A percentile compares a stretch with the other conserved stretches of the same genome.
phyloP scores from a whole-genome alignment of 2,329 filamentous ascomycete species.

The Fusarium sp. region DNA sequence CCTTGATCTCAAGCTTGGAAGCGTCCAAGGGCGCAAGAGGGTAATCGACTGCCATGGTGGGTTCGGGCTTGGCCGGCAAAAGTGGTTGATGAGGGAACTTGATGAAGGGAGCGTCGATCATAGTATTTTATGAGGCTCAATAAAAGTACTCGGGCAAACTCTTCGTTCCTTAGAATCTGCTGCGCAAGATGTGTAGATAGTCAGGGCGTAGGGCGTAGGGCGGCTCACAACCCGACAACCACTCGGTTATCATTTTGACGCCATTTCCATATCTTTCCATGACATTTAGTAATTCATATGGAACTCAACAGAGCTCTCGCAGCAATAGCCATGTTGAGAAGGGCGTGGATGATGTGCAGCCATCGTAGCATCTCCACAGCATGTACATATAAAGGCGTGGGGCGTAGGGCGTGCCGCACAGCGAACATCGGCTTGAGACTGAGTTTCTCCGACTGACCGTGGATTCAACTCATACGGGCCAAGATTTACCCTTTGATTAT shows the following conservation, averaged over 20 bases:
- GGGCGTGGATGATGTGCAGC: neutral
- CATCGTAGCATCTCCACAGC: neutral
- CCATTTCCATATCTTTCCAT: neutral
- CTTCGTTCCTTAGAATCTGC: no score
- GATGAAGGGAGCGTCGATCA: no score
- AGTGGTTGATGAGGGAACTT: neutral
- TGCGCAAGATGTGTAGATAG: neutral
- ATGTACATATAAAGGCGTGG: neutral
- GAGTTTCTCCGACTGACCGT: neutral
- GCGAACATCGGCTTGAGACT: neutral
- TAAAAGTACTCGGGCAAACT: neutral
- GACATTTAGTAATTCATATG: neutral
- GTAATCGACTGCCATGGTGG: neutral
- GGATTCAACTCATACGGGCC: neutral
- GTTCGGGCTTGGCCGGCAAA: neutral
- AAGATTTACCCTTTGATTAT: no score
- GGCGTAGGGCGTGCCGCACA: neutral
- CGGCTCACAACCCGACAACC: neutral
- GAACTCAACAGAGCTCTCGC: accelerated
- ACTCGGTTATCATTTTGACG: neutral
- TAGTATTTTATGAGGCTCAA: neutral
- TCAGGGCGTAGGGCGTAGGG: neutral
- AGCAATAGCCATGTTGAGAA: neutral
- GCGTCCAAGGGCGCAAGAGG: neutral
- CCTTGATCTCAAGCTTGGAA: neutral